phyloP scores from a whole-genome alignment of 768 basidiomycete species.

The Saitozyma sp. region DNA sequence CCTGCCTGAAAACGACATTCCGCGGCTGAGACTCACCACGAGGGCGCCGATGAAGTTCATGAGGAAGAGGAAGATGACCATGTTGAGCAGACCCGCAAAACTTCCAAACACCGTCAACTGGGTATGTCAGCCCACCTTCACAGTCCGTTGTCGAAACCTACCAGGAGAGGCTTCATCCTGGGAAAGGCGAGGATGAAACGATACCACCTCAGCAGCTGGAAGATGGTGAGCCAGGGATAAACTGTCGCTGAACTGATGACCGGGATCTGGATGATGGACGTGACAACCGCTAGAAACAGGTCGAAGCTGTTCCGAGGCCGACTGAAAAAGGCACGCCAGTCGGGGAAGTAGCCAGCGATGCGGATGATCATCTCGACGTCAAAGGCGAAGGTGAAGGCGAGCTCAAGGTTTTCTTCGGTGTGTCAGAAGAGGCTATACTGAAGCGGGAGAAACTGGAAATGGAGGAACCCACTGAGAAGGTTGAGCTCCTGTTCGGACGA shows the following conservation, averaged over 20 bases:
- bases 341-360: conserved; percentile 68
- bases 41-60: conserved; percentile 84
- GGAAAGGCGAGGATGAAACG: conserved; percentile 87
- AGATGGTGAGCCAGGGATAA: conserved; percentile 87
- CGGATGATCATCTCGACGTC: conserved; percentile 84
- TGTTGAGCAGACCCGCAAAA: conserved; percentile 84
- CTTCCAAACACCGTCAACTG: conserved; percentile 71
- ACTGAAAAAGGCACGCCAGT: conserved; percentile 75
- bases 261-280: conserved; percentile 82
- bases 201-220: conserved; percentile 85
- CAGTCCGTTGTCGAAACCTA: conserved; percentile 52
- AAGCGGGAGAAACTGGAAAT: conserved; percentile 53
- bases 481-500: conserved; percentile 21
- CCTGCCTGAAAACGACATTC: not conserved
- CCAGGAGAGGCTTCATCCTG: conserved; percentile 82
- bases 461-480: conserved; percentile 31
- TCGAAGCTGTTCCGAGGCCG: conserved; percentile 70
- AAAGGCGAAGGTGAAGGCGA: conserved; percentile 76
- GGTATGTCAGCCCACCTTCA: not conserved
- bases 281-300: conserved; percentile 68
- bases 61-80: conserved; percentile 83
- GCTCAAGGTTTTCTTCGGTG: conserved; percentile 64
- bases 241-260: conserved; percentile 63
- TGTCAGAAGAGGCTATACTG: conserved; percentile 5
- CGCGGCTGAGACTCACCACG: conserved; percentile 54